These are phyloP conservation scores for Skeletonema marinoi DNA, from an alignment of 108 stramenopile species.

Conservation along the genomic window DNA sequence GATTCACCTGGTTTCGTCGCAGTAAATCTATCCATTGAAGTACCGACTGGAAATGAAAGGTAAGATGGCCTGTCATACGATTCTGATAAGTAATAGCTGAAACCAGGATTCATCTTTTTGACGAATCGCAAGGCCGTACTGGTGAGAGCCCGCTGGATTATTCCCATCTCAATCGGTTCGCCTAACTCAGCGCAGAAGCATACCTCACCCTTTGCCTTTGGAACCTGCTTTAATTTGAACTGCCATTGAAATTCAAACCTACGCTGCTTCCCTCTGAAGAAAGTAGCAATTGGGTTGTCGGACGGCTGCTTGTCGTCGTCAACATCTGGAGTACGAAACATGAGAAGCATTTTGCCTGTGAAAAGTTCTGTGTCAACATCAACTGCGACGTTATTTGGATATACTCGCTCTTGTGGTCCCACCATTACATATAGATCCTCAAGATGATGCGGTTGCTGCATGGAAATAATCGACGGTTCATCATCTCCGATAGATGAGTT, in stretches of 20 bases:
- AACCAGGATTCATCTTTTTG: conserved; percentile 72
- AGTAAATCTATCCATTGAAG: conserved; percentile 86
- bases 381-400: conserved; percentile 40
- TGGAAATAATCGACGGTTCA: not conserved
- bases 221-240: conserved; percentile 78
- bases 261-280: conserved; percentile 76
- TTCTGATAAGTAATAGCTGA: conserved; percentile 34
- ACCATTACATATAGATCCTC: conserved; percentile 47
- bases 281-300: conserved; percentile 46
- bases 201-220: conserved; percentile 59
- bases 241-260: conserved; percentile 95
- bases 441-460: conserved; percentile 26
- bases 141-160: conserved; percentile 87
- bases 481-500: not conserved
- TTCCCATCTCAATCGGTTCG: conserved; percentile 84
- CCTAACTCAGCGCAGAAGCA: conserved; percentile 86
- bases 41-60: conserved; percentile 85
- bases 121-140: conserved; percentile 87
- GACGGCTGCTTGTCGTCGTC: conserved; percentile 46
- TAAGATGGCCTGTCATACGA: conserved; percentile 59
- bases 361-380: conserved; percentile 82
- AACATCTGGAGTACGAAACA: conserved; percentile 84
- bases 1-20: conserved; percentile 74
- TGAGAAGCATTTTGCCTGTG: conserved; percentile 73
- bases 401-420: conserved; percentile 43